A percentile compares a stretch with the other conserved stretches of the same genome.
phyloP scores from a whole-genome alignment of 2,329 filamentous ascomycete genomes.

The Hypoxylon rubiginosum region DNA sequence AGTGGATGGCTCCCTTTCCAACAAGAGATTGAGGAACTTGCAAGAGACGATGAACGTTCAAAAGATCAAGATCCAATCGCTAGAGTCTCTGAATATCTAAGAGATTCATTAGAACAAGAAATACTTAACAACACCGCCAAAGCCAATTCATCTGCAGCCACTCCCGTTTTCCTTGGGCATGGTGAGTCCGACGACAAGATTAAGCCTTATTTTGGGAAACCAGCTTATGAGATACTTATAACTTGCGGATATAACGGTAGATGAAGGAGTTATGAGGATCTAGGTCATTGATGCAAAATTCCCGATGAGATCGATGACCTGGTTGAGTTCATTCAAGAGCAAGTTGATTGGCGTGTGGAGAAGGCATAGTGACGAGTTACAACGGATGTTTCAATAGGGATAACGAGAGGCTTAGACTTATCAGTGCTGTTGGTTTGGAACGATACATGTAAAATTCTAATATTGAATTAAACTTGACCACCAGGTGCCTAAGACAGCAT shows the following conservation, averaged over 20 bases:
- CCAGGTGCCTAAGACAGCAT: too few species aligned
- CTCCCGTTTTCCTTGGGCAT: conserved; percentile 10
- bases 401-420: too few species aligned
- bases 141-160: background rate
- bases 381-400: too few species aligned
- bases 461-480: too few species aligned
- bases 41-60: conserved; percentile 5
- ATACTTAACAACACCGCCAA: background rate
- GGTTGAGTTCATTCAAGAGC: background rate
- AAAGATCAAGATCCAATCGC: background rate
- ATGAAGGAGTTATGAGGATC: background rate
- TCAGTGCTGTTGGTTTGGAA: too few species aligned
- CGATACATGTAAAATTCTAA: too few species aligned
- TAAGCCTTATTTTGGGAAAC: background rate
- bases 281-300: conserved; percentile 12
- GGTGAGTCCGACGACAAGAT: background rate
- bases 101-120: background rate
- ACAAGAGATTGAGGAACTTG: conserved; percentile 51
- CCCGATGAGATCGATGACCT: conserved; percentile 24
- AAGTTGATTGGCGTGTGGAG: background rate
- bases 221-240: background rate
- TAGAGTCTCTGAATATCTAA: background rate
- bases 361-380: too few species aligned
- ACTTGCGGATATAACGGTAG: background rate
- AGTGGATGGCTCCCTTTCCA: conserved; percentile 61